Evolutionary conservation across 495 filamentous ascomycete species (phyloP).

Genomic region (Lasiosphaeria ovina): DNA sequence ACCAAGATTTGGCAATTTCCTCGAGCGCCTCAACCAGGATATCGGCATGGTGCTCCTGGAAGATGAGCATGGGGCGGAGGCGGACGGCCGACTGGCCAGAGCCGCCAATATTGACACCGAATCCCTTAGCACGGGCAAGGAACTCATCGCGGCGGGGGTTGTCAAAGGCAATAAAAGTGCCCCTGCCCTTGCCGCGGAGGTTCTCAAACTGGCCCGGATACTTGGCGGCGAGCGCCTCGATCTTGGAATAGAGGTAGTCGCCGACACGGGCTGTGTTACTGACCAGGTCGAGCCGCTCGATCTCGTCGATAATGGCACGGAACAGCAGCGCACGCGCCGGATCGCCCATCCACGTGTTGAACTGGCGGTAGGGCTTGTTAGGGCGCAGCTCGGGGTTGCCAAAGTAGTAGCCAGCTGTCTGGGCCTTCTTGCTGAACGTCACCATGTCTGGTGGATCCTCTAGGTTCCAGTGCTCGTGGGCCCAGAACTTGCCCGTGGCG

Average conservation of each 20-base stretch:
- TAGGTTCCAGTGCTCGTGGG: conserved; percentile 96
- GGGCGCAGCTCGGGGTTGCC: conserved; percentile 84
- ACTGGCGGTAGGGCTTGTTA: conserved; percentile 98
- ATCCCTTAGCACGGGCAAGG: conserved; percentile 72
- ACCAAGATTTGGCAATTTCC: conserved; percentile 63
- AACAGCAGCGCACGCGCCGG: conserved; percentile 87
- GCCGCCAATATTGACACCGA: conserved; percentile 93
- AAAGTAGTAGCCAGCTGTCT: conserved; percentile 96
- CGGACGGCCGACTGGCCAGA: conserved; percentile 77
- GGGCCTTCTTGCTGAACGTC: conserved; percentile 98
- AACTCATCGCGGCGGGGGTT: conserved; percentile 81
- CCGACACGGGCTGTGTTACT: conserved; percentile 77
- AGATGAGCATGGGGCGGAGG: conserved; percentile 92
- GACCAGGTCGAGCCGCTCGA: conserved; percentile 77
- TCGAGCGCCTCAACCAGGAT: conserved; percentile 58
- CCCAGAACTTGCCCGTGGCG: conserved; percentile 97
- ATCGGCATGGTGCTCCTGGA: conserved; percentile 87
- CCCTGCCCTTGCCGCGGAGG: conserved; percentile 88
- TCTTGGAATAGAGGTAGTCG: conserved; percentile 73
- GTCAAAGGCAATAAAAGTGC: conserved; percentile 97
- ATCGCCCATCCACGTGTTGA: conserved; percentile 99
- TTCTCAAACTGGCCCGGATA: conserved; percentile 86
- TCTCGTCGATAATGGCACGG: conserved; percentile 86
- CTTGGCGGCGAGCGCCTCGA: conserved; percentile 65
- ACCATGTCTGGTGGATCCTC: conserved; percentile 91